Base-by-base conservation (phyloP, 306 rosid species). In the Quercus gilva region DNA sequence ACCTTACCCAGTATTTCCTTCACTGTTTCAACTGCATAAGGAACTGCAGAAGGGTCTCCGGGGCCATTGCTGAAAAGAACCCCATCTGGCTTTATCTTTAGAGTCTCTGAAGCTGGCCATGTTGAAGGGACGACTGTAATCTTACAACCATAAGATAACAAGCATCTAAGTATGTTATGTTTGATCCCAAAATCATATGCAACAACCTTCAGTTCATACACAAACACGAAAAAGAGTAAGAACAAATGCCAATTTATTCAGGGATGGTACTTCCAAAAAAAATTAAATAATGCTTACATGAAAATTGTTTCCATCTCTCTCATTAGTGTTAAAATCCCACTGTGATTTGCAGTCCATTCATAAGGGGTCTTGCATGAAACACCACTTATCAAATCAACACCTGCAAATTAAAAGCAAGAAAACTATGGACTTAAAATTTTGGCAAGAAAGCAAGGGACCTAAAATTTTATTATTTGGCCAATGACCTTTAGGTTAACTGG, bases 41-140 rank as follows among this genome's bases (percentile, higher is more conserved):
- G 98, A 82, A 95, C 98, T 0, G 98, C 98, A 31, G 97, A 89
- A 11, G 99, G 99, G 81, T 95, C 96, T n/a, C 99, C 99, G 0
- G 99, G 99, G 41, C 99, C 99, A 41, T 95, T 95, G 87, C 99
- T 95, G 86, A 93, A 92, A 55, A 93, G 86, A 74, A 95, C 89
- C 9, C 98, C 99, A 82, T 91, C 94, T 20, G 98, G 98, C 23
- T 89, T 91, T 87, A 95, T 8, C 84, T 89, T 90, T 53, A 91
- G 80, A 41, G 92, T 89, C 90, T 95, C 96, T 5, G 91, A 86
- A 76, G 99, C 90, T 10, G 96, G 88, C 97, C 97, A 95, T 26
- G 94, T 87, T 60, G 97, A 91, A 19, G 98, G 97, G 74, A 95
- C 99, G 74, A 95, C 94, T 18, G 98, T 93, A 64, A 95, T 93